A percentile compares a stretch with the other conserved stretches of the same genome.
Evolutionary conservation across 2,329 filamentous ascomycete species (phyloP).

Genomic region (Ceratocystis eucalypticola): DNA sequence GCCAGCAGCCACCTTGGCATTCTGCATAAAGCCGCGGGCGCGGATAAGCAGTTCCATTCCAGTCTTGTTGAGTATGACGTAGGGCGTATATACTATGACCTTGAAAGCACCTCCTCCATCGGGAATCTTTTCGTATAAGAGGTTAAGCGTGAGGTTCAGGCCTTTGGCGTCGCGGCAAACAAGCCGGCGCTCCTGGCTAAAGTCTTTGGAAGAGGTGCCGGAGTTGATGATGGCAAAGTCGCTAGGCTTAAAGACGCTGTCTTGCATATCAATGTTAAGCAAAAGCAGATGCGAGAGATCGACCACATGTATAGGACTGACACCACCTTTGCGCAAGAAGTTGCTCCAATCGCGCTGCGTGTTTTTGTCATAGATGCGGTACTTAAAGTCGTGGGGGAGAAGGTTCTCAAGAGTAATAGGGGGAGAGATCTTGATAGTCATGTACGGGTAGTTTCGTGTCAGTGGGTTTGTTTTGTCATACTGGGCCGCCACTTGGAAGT

Average conservation of each 20-base stretch:
- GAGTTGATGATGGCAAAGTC: constrained; percentile 97
- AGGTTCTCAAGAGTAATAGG: constrained; percentile 91
- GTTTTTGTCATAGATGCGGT: constrained; percentile 96
- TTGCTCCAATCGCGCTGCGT: constrained; percentile 99
- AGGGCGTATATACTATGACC: constrained; percentile 87
- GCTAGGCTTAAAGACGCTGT: constrained; percentile 85
- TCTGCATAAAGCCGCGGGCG: constrained; percentile 77
- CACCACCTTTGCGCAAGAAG: constrained; percentile 87
- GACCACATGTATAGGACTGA: constrained; percentile 94
- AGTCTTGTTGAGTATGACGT: constrained; percentile 90
- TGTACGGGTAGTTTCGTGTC: constrained; percentile 78
- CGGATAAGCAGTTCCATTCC: constrained; percentile 78
- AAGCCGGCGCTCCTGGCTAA: constrained; percentile 66
- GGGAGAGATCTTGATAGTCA: constrained; percentile 82
- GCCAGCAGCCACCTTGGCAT: constrained; percentile 69
- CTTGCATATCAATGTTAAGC: constrained; percentile 90
- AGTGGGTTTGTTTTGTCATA: constrained; percentile 76
- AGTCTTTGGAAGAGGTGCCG: constrained; percentile 64
- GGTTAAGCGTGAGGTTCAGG: constrained; percentile 61
- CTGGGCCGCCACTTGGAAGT: constrained; percentile 84
- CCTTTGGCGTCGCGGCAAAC: constrained; percentile 76
- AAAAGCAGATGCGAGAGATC: constrained; percentile 87
- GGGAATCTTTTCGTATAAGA: constrained; percentile 84
- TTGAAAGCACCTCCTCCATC: constrained; percentile 92
- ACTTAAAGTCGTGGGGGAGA: constrained; percentile 96